Evolutionary conservation across 148 eudicot genomes (phyloP).

Genomic region (Cornus controversa): DNA sequence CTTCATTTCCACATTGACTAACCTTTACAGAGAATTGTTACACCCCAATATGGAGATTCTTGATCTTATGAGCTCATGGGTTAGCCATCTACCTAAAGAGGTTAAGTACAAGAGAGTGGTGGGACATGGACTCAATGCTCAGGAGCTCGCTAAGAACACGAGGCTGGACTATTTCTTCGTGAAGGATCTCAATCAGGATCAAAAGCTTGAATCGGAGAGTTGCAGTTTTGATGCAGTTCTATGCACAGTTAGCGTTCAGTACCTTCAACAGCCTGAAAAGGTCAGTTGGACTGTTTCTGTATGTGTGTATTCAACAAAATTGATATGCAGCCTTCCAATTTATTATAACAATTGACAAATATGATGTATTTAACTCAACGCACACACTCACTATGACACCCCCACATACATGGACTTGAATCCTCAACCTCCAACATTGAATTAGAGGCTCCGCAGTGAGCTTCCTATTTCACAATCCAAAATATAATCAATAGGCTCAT

Average conservation of each 20-base stretch:
- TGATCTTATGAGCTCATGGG: slow-evolving; percentile 80
- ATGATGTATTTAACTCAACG: too few species aligned
- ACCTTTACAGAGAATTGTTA: slow-evolving; percentile 43
- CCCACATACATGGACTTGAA: too few species aligned
- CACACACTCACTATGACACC: too few species aligned
- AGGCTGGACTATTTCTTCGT: slow-evolving; percentile 66
- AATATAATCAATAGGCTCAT: too few species aligned
- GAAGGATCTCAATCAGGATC: slow-evolving; percentile 61
- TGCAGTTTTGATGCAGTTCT: slow-evolving; percentile 61
- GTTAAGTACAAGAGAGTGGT: slow-evolving; percentile 55
- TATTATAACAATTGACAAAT: too few species aligned
- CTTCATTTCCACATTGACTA: slow-evolving; percentile 52
- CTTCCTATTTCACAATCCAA: too few species aligned
- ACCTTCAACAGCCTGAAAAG: slow-evolving; percentile 77
- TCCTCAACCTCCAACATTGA: too few species aligned
- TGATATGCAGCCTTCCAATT: too few species aligned
- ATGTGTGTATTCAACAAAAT: too few species aligned
- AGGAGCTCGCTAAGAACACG: slow-evolving; percentile 58
- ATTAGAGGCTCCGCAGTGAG: too few species aligned
- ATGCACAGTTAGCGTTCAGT: slow-evolving; percentile 75
- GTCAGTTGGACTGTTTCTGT: slow-evolving; percentile 16
- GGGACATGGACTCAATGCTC: slow-evolving; percentile 72
- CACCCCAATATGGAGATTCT: slow-evolving; percentile 51
- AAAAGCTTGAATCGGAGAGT: slow-evolving; percentile 38
- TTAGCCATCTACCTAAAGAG: slow-evolving; percentile 62